Conservation (phyloP, 805 yeast species). For the Henningerozyma blattae region DNA sequence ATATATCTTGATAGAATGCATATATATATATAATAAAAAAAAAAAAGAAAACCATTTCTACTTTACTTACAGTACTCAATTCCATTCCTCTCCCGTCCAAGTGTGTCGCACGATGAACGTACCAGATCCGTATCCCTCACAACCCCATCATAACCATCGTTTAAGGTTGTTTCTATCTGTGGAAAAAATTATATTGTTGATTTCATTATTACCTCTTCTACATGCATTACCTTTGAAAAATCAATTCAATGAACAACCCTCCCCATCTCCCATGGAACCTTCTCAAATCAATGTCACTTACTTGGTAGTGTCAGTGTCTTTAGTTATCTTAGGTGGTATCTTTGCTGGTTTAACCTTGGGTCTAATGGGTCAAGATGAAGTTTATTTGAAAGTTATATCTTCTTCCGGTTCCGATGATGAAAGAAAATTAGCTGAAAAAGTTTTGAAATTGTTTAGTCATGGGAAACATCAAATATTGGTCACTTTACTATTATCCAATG, state of each 20-base stretch:
- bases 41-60: too few species aligned
- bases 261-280: background rate
- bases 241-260: background rate
- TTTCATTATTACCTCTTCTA: background rate
- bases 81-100: too few species aligned
- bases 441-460: constrained; percentile 54
- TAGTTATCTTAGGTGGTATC: constrained; percentile 76
- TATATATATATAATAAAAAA: too few species aligned
- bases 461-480: constrained; percentile 97
- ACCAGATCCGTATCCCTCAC: too few species aligned
- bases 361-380: constrained; percentile 96
- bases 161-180: too few species aligned
- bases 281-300: constrained; percentile 18
- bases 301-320: constrained; percentile 39
- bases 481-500: constrained; percentile 73
- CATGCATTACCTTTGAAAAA: background rate
- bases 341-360: constrained; percentile 92
- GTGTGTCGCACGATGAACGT: too few species aligned
- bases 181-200: too few species aligned
- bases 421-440: constrained; percentile 56
- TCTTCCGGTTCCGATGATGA: constrained; percentile 73
- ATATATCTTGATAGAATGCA: too few species aligned
- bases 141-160: too few species aligned
- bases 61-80: too few species aligned
- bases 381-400: constrained; percentile 79